phyloP scores from a whole-genome alignment of 345 rosid genomes.

The Psidium guajava region DNA sequence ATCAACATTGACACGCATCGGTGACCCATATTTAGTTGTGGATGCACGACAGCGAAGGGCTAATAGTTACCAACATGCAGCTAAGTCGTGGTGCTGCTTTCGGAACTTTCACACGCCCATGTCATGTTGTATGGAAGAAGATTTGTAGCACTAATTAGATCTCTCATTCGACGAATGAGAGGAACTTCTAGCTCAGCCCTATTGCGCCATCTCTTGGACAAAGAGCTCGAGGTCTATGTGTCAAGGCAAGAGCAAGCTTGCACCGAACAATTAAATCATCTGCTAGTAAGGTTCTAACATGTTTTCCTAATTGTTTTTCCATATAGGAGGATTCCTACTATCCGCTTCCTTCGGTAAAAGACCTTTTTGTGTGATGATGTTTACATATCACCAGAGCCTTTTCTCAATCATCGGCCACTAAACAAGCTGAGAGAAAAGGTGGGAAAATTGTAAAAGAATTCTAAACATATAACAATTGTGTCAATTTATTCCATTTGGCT shows the following conservation, averaged over 20 bases:
- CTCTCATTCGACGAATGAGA: background rate
- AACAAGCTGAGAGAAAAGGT: too few relatives aligned
- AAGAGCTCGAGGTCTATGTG: background rate
- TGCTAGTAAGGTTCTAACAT: background rate
- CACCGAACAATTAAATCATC: background rate
- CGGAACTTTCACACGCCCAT: background rate
- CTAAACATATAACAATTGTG: too few relatives aligned
- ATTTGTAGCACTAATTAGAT: background rate
- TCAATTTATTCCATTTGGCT: too few relatives aligned
- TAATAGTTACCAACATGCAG: background rate
- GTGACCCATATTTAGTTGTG: too few relatives aligned
- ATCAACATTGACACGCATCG: too few relatives aligned
- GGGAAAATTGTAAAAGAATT: too few relatives aligned
- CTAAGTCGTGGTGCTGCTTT: background rate
- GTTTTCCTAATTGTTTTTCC: background rate
- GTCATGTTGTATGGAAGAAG: background rate
- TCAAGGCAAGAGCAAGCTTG: background rate
- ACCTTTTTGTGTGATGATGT: background rate
- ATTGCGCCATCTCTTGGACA: background rate
- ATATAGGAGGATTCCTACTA: background rate
- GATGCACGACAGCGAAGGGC: too few relatives aligned
- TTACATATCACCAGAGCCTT: background rate
- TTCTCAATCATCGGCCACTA: background rate
- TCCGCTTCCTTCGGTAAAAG: background rate
- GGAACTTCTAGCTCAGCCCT: background rate